Base-by-base conservation (phyloP, 2,329 filamentous ascomycete genomes). In the Calonectria henricotiae region DNA sequence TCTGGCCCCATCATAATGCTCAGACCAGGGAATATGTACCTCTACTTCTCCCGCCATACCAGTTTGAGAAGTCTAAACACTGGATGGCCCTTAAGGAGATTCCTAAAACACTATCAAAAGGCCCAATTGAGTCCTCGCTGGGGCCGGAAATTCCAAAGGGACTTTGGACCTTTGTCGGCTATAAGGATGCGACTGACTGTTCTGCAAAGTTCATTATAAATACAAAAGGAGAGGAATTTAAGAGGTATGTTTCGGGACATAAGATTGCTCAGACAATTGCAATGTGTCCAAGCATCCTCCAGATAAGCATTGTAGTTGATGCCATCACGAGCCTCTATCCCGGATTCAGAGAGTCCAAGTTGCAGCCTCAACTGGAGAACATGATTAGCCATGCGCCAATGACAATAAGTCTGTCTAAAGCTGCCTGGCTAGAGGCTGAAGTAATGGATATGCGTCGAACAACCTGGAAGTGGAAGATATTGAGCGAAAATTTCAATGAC, bases 251-350 rank as follows among this genome's bases (percentile, higher is more conserved):
- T 6, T 32, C 27, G 27, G 47, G 27, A 27, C 47, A 54, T 17
- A 54, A 32, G 5, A 54, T 54, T 9, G 47, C 35, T 8, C 47
- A 35, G 11, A 54, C 47, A 0, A 27, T 27, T 54, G 27, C 47
- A 4, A 54, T 54, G 32, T 54, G 47, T 17, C 47, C 47, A n/a
- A 54, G 47, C 27, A 54, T 54, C 27, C 47, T 54, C 17, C 47
- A 54, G 27, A 27, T 32, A n/a, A 27, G 32, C 3, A 54, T 54
- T 20, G 47, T 27, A 2, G 35, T 27, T 12, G 47, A 54, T 5
- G 47, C 47, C 20, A 20, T 20, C 20, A 20, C 20, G 20, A 20
- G 20, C 20, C 20, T 20, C 20, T 20, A 20, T 20, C 20, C 20
- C 20, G 20, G 20, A 20, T 20, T 20, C 20, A 20, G 20, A 54